Evolutionary conservation across 805 yeast species (phyloP).

Genomic region (Candida glaebosa): DNA sequence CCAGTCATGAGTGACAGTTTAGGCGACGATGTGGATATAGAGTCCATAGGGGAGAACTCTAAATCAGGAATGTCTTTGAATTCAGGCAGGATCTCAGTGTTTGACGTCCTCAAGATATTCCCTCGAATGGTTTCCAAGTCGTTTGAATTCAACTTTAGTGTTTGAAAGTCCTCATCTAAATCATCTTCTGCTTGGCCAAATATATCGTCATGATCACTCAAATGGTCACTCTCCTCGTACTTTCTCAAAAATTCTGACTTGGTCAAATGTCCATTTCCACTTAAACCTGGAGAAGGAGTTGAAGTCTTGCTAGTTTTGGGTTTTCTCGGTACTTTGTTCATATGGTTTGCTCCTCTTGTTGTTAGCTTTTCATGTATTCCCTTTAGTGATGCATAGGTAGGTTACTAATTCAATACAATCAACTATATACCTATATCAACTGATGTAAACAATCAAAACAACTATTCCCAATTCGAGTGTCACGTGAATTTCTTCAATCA

Average conservation of each 20-base stretch:
- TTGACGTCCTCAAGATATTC: neutral
- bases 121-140: constrained; percentile 1
- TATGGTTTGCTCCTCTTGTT: constrained; percentile 1
- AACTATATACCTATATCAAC: neutral
- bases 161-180: constrained; percentile 22
- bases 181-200: constrained; percentile 22
- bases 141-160: constrained; percentile 1
- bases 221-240: constrained; percentile 14
- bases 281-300: constrained; percentile 5
- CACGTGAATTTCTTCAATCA: constrained; percentile 4
- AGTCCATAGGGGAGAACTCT: constrained; percentile 16
- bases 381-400: neutral
- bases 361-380: neutral
- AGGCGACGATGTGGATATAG: constrained; percentile 24
- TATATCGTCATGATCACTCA: constrained; percentile 20
- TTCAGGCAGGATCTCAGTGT: neutral
- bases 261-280: constrained; percentile 4
- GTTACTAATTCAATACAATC: neutral
- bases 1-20: constrained; percentile 9
- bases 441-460: constrained; percentile 5
- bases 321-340: constrained; percentile 7
- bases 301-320: constrained; percentile 6
- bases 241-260: constrained; percentile 17
- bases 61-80: constrained; percentile 1
- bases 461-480: neutral